Conservation (phyloP, 306 rosid genomes). For the Hippophae gyantsensis region DNA sequence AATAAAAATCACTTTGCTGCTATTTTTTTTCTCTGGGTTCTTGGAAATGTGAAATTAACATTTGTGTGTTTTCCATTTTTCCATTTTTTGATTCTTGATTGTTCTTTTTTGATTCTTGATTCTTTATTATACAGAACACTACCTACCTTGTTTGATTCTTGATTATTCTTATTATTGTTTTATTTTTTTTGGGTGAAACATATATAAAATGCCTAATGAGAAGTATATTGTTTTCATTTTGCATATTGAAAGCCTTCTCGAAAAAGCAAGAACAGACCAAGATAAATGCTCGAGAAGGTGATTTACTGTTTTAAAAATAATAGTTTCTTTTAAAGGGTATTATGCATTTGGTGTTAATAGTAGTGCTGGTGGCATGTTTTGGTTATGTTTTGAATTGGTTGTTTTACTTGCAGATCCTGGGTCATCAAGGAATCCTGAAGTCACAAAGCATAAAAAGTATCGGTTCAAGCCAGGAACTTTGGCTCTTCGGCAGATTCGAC, state of each 20-base stretch:
- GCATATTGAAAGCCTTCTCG: too few species aligned
- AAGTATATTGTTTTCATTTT: too few species aligned
- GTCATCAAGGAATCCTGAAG: constrained; percentile 7
- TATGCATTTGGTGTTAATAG: not conserved
- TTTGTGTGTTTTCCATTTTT: not conserved
- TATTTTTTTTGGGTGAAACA: too few species aligned
- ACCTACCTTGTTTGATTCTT: too few species aligned
- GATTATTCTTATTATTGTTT: too few species aligned
- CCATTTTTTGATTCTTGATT: not conserved
- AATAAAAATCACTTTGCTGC: not conserved
- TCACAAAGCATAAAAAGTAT: constrained; percentile 22
- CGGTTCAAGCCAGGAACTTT: constrained; percentile 47
- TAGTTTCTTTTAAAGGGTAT: not conserved
- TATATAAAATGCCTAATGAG: too few species aligned
- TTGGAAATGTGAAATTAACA: constrained; percentile 2
- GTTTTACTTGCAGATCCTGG: constrained; percentile 22
- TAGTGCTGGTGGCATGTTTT: not conserved
- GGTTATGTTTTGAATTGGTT: not conserved
- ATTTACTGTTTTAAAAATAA: not conserved
- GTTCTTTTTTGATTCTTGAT: not conserved
- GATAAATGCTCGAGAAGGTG: too few species aligned
- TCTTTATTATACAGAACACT: not conserved
- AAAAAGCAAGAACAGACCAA: too few species aligned
- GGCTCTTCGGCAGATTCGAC: constrained; percentile 73
- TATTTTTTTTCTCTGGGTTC: not conserved